Evolutionary conservation across 768 basidiomycete genomes (phyloP).

Genomic region (Fomitopsis serialis): DNA sequence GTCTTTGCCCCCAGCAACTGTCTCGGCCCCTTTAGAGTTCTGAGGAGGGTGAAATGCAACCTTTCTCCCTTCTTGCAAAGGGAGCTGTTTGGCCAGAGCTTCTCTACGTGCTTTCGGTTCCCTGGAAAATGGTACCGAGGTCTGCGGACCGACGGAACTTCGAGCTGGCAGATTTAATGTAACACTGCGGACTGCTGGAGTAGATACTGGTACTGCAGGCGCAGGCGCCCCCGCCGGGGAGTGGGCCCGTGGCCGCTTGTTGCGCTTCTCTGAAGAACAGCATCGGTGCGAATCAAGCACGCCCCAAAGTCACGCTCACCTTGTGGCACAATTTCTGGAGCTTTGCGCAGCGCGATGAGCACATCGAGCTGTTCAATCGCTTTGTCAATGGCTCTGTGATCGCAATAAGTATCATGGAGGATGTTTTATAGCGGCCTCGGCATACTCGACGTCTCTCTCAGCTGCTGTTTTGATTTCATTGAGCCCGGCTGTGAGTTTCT

Average conservation of each 20-base stretch:
- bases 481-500: constrained; percentile 56
- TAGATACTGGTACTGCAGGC: constrained; percentile 14
- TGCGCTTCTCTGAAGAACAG: constrained; percentile 57
- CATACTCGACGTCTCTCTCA: constrained; percentile 62
- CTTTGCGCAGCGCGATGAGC: constrained; percentile 68
- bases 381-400: constrained; percentile 61
- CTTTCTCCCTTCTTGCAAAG: constrained; percentile 67
- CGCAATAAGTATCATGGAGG: background rate
- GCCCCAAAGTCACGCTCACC: constrained; percentile 35
- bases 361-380: constrained; percentile 65
- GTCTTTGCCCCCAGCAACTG: constrained; percentile 39
- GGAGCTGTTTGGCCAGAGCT: constrained; percentile 53
- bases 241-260: constrained; percentile 66
- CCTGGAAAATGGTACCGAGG: constrained; percentile 47
- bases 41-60: constrained; percentile 74
- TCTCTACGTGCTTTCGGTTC: constrained; percentile 68
- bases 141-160: constrained; percentile 50
- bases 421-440: background rate
- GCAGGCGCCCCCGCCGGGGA: constrained; percentile 44
- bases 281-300: background rate
- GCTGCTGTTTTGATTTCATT: constrained; percentile 55
- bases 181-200: constrained; percentile 37
- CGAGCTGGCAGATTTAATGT: constrained; percentile 56
- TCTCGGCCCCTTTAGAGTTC: constrained; percentile 46
- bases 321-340: constrained; percentile 53